Evolutionary conservation across 345 rosid genomes (phyloP), one percentile per base, ranked within the genome.

Genomic region (Syzygium aromaticum): DNA sequence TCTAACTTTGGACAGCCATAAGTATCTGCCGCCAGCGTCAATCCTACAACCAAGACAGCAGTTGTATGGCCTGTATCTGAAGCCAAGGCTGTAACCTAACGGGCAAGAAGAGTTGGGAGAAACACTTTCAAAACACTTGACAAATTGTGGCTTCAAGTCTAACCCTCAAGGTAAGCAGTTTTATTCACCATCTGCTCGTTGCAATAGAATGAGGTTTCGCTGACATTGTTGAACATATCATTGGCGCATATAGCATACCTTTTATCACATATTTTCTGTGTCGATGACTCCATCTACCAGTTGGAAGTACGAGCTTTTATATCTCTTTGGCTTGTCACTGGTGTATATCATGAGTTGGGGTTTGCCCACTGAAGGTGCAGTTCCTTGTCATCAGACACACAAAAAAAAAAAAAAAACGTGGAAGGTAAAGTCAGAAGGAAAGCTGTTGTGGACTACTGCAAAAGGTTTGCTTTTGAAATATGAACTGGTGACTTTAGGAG

Each of bases 1-100:
- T 30, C 85, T 30, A 57, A 84, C 51, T 59, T 43, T 89, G 91
- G 87, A 89, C 94, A 96, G 98, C 94, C 98, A 87, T 96, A 94
- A 92, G 98, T 98, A 85, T 95, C 94, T n/a, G 89, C 99, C 87
- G 97, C 99, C 63, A 95, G 91, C 13, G 98, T 96, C 85, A 96
- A 96, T 89, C 98, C 94, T 86, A 91, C 98, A 22, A 96, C 98
- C 2, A 97, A 96, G 94, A 95, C 97, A 64, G 99, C 98, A 86
- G 67, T 96, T n/a, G 95, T 97, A 61, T 94, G 99, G 98, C 97
- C 98, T 21, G 91, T 91, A 85, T 91, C 94, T 5, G 98, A 95
- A 91, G 98, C 97, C 85, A 97, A 92, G 89, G 90, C 57, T 38
- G 40, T 38, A 38, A 33, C 40, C 40, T 38, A 38, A 38, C 3